Base-by-base conservation (phyloP, 2,329 filamentous ascomycete genomes). In the Cordyceps cateniannulata region DNA sequence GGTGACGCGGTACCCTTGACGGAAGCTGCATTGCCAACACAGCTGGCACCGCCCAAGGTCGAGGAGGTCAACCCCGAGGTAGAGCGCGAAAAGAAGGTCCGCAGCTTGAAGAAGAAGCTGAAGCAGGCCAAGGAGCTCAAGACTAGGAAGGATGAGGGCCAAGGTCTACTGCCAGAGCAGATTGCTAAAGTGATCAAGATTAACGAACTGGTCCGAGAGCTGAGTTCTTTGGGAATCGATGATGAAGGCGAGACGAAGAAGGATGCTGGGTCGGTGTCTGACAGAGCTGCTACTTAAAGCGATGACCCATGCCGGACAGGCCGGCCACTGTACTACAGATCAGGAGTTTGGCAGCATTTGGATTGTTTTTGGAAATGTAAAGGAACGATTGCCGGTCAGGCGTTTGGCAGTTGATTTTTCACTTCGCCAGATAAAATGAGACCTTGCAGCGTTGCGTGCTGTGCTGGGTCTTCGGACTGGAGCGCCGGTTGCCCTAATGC, bases 151-250 rank as follows among this genome's bases (percentile, higher is more conserved):
- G 90, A 96, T 25, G 87, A 86, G 60, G 95, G 95, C 22, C 89
- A 91, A 71, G 81, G 85, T 5, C 76, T 99, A 63, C 80, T 98
- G 27, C 93, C 93, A 0, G 95, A 99, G 77, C 95, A 99, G 77
- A 88, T 98, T 65, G 92, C 93, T 67, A 99, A 99, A 78, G 91
- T 99, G 60, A 96, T 96, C 73, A 96, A 95, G 75, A 96, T 99
- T 72, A 91, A 91, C 64, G 95, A 99, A 77, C 82, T 99, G 55
- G 87, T 97, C 62, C 85, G 92, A 14, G 93, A 98, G 72, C 77
- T 99, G 60, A 90, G 96, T 68, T 82, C 84, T 2, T 79, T 99
- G 29, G 93, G 93, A 0, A 91, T 98, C 64, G 89, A 96, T 72
- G 76, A 84, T 1, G 89, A 96, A 10, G 91, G 88, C 3, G 89